Evolutionary conservation across 2,329 filamentous ascomycete genomes (phyloP), one percentile per base, ranked within the genome.

Genomic region (Nemania abortiva): DNA sequence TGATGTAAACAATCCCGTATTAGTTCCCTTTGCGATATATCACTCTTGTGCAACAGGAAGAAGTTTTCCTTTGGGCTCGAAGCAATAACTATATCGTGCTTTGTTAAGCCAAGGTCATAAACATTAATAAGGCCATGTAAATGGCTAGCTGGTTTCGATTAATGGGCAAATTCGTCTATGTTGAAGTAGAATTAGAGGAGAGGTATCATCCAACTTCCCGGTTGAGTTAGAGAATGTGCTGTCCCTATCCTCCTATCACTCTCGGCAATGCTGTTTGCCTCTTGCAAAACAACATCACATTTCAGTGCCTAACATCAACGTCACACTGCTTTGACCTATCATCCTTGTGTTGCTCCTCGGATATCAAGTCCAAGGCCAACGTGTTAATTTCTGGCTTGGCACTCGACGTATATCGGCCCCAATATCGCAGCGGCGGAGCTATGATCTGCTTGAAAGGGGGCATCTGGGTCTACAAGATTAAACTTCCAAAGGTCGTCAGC

Each of bases 371-470:
- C 20, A 10, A 29, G 11, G 22, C 22, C 2, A 20, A 18, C 54
- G 15, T 15, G 9, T 66, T 52, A 70, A 18, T 45, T 7, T 60
- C 59, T 73, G 6, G 37, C 24, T n/a, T 71, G 65, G 1, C 65
- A 69, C 10, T 58, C 68, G 6, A 74, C 68, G 31, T 70, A 64
- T 37, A 74, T 29, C 1, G 72, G 70, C n/a, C 60, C 69, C 10
- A 73, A 10, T 34, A 52, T 37, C 27, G 67, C 71, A 3, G 72
- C 53, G 11, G 70, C 69, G 15, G 71, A 29, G 1, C 68, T 56
- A 47, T 63, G 70, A 27, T 76, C 72, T 1, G 66, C 71, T 9
- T 67, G 39, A n/a, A 76, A 42, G 3, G 69, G 22, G 5, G 66
- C 70, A 20, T 71, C 52, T 7, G 71, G 64, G 50, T 72, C 65